Evolutionary conservation across 108 stramenopile species (phyloP).

Genomic region (Nannochloropsis gaditana): DNA sequence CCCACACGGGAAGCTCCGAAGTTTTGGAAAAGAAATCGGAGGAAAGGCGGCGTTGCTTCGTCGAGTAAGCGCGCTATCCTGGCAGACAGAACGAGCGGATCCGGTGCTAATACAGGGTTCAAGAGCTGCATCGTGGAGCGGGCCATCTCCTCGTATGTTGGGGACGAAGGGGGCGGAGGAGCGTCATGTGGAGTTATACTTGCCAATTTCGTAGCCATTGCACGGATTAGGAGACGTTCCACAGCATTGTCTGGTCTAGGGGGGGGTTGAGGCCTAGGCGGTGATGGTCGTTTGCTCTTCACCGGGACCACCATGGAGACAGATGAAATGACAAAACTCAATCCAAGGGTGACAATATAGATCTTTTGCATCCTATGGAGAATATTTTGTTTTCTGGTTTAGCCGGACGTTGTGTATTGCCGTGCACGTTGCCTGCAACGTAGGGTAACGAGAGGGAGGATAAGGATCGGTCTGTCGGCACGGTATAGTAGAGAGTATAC

Average conservation of each 20-base stretch:
- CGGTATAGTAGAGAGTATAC: no score
- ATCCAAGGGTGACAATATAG: no score
- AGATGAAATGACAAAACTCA: no score
- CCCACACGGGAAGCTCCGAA: background rate
- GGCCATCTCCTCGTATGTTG: background rate
- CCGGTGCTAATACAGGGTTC: background rate
- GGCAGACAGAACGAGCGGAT: slow-evolving; percentile 1
- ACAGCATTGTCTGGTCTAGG: background rate
- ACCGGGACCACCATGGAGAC: background rate
- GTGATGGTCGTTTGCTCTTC: background rate
- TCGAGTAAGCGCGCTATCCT: background rate
- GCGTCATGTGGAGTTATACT: background rate
- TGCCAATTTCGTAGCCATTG: background rate
- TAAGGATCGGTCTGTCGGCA: no score
- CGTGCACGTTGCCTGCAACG: no score
- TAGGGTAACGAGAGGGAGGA: no score
- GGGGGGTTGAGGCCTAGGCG: background rate
- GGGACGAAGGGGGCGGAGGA: background rate
- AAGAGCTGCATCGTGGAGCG: background rate
- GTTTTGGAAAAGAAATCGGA: background rate
- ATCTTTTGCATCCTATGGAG: no score
- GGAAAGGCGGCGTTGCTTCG: slow-evolving; percentile 1
- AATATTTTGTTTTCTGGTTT: no score
- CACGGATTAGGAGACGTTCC: background rate
- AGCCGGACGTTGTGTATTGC: no score